Evolutionary conservation across 2,329 filamentous ascomycete genomes (phyloP).

Genomic region (Talaromyces amestolkiae): DNA sequence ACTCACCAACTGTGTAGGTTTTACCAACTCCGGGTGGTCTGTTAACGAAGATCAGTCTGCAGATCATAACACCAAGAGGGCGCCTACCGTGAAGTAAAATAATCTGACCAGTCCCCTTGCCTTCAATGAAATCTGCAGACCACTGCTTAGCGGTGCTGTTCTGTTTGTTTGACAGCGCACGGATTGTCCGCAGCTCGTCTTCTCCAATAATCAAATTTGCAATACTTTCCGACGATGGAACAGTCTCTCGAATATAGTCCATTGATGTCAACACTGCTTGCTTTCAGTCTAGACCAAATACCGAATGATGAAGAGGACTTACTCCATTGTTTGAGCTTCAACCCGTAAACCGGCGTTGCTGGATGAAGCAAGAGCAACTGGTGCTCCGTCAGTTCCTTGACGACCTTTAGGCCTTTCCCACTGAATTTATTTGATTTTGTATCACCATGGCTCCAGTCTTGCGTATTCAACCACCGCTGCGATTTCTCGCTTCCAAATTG

Average conservation of each 20-base stretch:
- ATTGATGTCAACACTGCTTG: neutral
- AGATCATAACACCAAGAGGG: neutral
- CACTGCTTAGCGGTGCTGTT: neutral
- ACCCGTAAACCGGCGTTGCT: neutral
- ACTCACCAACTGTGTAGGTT: constrained; percentile 4
- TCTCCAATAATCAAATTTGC: neutral
- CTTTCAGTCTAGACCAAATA: neutral
- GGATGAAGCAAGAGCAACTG: constrained; percentile 1
- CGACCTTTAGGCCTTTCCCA: neutral
- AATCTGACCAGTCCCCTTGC: constrained; percentile 8
- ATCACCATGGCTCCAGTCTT: neutral
- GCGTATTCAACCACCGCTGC: neutral
- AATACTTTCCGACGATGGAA: neutral
- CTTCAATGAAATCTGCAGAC: constrained; percentile 9
- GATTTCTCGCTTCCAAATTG: neutral
- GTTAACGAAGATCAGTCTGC: neutral
- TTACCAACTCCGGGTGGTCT: neutral
- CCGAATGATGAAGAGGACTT: neutral
- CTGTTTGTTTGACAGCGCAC: constrained; percentile 3
- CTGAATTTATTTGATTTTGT: neutral
- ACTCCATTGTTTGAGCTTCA: constrained; percentile 8
- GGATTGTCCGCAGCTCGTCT: constrained; percentile 2
- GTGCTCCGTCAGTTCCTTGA: neutral
- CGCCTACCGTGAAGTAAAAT: constrained; percentile 3
- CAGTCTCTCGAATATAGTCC: neutral